phyloP scores from a whole-genome alignment of 2,329 filamentous ascomycete genomes.

The Xenoacremonium recifei region DNA sequence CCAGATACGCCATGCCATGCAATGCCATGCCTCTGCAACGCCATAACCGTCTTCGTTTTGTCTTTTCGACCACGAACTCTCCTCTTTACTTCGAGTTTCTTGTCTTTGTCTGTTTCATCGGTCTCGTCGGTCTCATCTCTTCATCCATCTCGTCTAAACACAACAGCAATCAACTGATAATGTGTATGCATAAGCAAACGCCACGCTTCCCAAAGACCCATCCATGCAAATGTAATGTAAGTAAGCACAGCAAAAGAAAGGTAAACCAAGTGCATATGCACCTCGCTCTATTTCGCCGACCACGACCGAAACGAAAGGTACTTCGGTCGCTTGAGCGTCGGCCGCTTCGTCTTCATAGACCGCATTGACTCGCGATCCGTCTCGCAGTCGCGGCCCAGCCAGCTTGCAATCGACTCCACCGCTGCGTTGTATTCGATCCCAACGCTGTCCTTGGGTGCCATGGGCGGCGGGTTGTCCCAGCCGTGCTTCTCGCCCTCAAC shows the following conservation, averaged over 20 bases:
- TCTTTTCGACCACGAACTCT: neutral
- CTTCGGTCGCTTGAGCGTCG: slow-evolving; percentile 30
- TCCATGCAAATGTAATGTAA: slow-evolving; percentile 2
- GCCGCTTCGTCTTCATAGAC: slow-evolving; percentile 33
- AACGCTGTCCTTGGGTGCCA: slow-evolving; percentile 43
- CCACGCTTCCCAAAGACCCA: neutral
- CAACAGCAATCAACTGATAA: too few species aligned
- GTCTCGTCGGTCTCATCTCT: too few species aligned
- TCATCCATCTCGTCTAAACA: too few species aligned
- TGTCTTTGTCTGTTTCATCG: too few species aligned
- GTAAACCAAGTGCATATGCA: too few species aligned
- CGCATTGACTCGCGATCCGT: slow-evolving; percentile 34
- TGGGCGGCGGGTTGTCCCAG: slow-evolving; percentile 48
- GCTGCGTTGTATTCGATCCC: slow-evolving; percentile 46
- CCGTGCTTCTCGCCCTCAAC: slow-evolving; percentile 46
- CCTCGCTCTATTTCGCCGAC: slow-evolving; percentile 29
- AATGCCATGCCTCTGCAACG: too few species aligned
- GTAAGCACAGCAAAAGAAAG: too few species aligned
- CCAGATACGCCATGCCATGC: too few species aligned
- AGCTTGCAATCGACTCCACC: slow-evolving; percentile 38
- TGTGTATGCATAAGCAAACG: too few species aligned
- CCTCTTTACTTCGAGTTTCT: neutral
- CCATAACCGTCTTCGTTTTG: neutral
- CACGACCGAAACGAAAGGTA: slow-evolving; percentile 31
- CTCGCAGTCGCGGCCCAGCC: slow-evolving; percentile 39